Conservation (phyloP, 306 rosid genomes). For the Leucaena leucocephala region DNA sequence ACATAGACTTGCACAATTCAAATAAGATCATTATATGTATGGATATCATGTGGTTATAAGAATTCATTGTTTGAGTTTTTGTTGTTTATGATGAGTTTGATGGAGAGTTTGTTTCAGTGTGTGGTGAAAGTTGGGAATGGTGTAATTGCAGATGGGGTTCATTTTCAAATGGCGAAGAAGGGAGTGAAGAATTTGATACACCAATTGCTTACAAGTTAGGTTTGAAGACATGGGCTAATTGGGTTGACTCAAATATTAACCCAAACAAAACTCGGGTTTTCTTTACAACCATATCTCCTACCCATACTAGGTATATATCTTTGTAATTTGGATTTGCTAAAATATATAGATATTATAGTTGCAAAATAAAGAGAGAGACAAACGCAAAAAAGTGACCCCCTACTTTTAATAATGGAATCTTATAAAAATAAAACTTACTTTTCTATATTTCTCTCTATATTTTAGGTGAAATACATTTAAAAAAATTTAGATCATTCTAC, state of each 20-base stretch:
- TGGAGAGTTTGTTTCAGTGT: background rate
- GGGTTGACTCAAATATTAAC: slow-evolving; percentile 84
- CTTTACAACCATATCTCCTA: slow-evolving; percentile 94
- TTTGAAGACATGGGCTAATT: slow-evolving; percentile 93
- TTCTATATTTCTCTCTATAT: background rate
- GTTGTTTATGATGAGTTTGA: background rate
- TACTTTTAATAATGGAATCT: background rate
- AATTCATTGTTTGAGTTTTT: background rate
- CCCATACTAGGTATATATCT: slow-evolving; percentile 66
- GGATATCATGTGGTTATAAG: too few species aligned
- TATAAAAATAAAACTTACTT: background rate
- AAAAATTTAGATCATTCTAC: background rate
- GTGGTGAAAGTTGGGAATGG: slow-evolving; percentile 1
- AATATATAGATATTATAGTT: too few species aligned
- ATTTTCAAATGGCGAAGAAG: slow-evolving; percentile 86
- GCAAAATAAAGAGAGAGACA: background rate
- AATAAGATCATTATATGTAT: too few species aligned
- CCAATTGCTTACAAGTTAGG: slow-evolving; percentile 76
- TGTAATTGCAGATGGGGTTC: slow-evolving; percentile 82
- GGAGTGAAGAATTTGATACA: slow-evolving; percentile 81
- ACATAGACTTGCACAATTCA: too few species aligned
- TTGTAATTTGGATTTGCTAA: background rate
- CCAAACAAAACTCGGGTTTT: slow-evolving; percentile 85
- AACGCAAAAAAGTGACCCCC: background rate
- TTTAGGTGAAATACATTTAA: background rate